Conservation (phyloP, 345 rosid species). For the Euclidium syriacum region DNA sequence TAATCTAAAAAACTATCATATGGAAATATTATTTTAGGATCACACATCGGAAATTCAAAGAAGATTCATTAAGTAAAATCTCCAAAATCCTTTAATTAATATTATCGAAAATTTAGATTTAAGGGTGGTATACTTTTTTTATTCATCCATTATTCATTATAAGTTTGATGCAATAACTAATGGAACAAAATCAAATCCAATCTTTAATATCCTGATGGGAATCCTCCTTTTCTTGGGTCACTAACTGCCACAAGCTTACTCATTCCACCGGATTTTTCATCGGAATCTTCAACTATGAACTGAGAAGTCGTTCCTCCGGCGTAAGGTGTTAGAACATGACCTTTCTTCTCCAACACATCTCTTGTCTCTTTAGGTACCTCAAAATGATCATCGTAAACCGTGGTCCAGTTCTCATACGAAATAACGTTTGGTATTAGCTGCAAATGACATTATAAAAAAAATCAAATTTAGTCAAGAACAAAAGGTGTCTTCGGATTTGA, state of each 20-base stretch:
- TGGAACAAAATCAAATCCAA: not conserved
- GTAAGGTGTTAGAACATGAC: constrained; percentile 42
- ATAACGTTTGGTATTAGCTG: constrained; percentile 47
- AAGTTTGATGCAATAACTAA: not conserved
- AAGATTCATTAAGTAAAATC: too few species aligned
- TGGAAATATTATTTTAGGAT: too few species aligned
- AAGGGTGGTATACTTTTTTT: too few species aligned
- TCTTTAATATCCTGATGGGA: constrained; percentile 51
- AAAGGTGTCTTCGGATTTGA: too few species aligned
- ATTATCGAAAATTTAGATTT: too few species aligned
- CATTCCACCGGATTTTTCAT: not conserved
- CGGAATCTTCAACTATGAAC: constrained; percentile 39
- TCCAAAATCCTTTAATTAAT: too few species aligned
- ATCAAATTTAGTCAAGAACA: not conserved
- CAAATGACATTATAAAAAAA: not conserved
- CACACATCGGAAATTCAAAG: too few species aligned
- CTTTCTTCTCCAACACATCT: constrained; percentile 37
- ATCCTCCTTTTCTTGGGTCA: constrained; percentile 72
- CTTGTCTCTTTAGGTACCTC: constrained; percentile 41
- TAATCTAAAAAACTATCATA: too few species aligned
- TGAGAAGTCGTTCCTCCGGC: constrained; percentile 46
- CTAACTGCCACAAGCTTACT: constrained; percentile 46
- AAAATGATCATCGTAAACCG: constrained; percentile 38
- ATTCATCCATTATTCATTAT: not conserved
- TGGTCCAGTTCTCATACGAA: constrained; percentile 56